Evolutionary conservation across 768 basidiomycete species (phyloP).

Genomic region (Xerocomus potaroensis): DNA sequence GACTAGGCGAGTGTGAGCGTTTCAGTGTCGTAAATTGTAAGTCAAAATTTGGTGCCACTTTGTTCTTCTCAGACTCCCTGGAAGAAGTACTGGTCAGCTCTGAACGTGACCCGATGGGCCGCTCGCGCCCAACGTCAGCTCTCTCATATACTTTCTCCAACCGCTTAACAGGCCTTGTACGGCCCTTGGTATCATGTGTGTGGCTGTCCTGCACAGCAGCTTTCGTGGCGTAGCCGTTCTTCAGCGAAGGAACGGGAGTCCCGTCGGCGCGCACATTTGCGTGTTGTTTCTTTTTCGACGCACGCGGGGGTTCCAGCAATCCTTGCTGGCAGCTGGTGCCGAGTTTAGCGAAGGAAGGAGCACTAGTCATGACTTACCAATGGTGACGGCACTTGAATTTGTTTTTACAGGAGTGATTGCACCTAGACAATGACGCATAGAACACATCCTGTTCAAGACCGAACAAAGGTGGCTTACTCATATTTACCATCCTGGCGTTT

Average conservation of each 20-base stretch:
- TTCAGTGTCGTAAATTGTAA: conserved; percentile 40
- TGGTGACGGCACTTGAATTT: conserved; percentile 71
- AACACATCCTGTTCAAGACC: background rate
- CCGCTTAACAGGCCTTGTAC: conserved; percentile 20
- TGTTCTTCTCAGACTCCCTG: conserved; percentile 11
- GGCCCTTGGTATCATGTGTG: conserved; percentile 9
- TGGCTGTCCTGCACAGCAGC: conserved; percentile 1
- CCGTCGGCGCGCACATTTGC: conserved; percentile 19
- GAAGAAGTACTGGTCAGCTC: conserved; percentile 36
- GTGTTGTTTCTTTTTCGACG: conserved; percentile 29
- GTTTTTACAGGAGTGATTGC: conserved; percentile 78
- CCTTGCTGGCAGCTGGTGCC: conserved; percentile 70
- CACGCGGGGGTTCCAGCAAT: conserved; percentile 45
- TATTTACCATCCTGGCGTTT: conserved; percentile 62
- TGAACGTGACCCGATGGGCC: conserved; percentile 37
- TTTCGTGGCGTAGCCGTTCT: too few relatives aligned
- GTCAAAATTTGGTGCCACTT: conserved; percentile 42
- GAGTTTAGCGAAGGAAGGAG: conserved; percentile 7
- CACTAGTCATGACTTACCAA: conserved; percentile 43
- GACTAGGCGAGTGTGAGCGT: conserved; percentile 20
- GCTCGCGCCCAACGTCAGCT: conserved; percentile 37
- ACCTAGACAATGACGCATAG: conserved; percentile 39
- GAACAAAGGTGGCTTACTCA: conserved; percentile 36
- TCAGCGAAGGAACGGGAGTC: background rate
- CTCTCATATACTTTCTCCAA: conserved; percentile 43